Evolutionary conservation across 306 rosid genomes (phyloP), one percentile per base, ranked within the genome.

Genomic region (Glycyrrhiza uralensis): DNA sequence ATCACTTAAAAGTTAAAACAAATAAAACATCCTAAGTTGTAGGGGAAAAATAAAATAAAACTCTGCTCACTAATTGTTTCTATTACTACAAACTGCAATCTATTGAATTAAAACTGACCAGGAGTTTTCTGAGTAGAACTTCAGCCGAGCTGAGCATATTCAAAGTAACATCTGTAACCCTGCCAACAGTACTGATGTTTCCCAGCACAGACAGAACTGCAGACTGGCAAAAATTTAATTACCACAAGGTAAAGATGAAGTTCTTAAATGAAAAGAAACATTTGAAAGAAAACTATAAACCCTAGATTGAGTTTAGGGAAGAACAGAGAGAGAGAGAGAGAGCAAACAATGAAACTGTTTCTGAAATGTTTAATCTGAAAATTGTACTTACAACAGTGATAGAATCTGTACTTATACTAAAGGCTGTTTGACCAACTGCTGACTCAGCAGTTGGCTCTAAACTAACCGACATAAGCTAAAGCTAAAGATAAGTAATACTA

Each of bases 141-240:
- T 82, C 87, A 33, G 87, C 92, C 79, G 82, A 79, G 64, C 91
- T 80, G 77, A 91, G 97, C 88, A 79, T 72, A 73, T 86, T 88
- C 87, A 87, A 60, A 42, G 88, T 82, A 78, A 68, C 88, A 81
- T 78, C 85, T 65, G 94, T 82, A 80, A 85, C 76, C 85, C 88
- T 82, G 50, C 88, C 90, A 81, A 17, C 75, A 70, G 81, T 58
- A 76, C 89, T 74, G 79, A 90, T 82, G 74, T 85, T 88, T 82
- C 72, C 91, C 82, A 94, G 77, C 70, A 88, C 88, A 63, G 91
- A 89, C 52, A 91, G 81, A 82, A 88, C 92, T 84, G 97, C 90
- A 78, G 83, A 85, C 99, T 94, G 96, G 85, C 81, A 77, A 72
- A 79, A 74, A 84, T 75, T 22, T 54, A 74, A 82, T 78, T 62